Conservation (phyloP, 306 rosid species). For the Rosa rugosa region DNA sequence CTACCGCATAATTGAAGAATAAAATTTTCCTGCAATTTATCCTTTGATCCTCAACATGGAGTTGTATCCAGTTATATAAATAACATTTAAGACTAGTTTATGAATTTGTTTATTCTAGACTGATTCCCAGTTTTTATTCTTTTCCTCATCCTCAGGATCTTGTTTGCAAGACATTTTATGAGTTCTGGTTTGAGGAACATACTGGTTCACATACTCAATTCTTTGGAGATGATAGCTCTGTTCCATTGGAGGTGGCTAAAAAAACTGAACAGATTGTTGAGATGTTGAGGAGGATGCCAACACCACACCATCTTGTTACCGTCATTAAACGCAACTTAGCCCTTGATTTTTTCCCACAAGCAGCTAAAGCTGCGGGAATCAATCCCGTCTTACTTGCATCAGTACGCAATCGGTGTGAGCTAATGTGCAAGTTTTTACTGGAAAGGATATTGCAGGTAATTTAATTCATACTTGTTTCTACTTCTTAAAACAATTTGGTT, state of each 20-base stretch:
- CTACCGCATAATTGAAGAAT: not conserved
- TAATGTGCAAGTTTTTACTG: slow-evolving; percentile 96
- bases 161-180: slow-evolving; percentile 96
- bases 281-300: slow-evolving; percentile 81
- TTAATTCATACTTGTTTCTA: not conserved
- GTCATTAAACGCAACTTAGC: slow-evolving; percentile 85
- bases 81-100: not conserved
- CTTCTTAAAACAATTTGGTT: not conserved
- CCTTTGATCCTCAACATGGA: not conserved
- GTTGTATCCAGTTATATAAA: not conserved
- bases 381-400: slow-evolving; percentile 72
- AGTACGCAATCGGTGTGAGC: slow-evolving; percentile 91
- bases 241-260: slow-evolving; percentile 83
- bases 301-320: slow-evolving; percentile 78
- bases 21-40: not conserved
- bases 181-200: slow-evolving; percentile 99
- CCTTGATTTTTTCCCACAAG: slow-evolving; percentile 97
- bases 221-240: slow-evolving; percentile 85
- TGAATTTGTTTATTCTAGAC: slow-evolving; percentile 6
- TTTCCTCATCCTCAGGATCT: slow-evolving; percentile 63
- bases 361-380: slow-evolving; percentile 84
- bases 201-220: slow-evolving; percentile 59
- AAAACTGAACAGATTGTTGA: slow-evolving; percentile 96
- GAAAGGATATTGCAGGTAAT: slow-evolving; percentile 91
- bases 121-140: slow-evolving; percentile 18